phyloP scores from a whole-genome alignment of 768 basidiomycete genomes.

The Trametes villosa region DNA sequence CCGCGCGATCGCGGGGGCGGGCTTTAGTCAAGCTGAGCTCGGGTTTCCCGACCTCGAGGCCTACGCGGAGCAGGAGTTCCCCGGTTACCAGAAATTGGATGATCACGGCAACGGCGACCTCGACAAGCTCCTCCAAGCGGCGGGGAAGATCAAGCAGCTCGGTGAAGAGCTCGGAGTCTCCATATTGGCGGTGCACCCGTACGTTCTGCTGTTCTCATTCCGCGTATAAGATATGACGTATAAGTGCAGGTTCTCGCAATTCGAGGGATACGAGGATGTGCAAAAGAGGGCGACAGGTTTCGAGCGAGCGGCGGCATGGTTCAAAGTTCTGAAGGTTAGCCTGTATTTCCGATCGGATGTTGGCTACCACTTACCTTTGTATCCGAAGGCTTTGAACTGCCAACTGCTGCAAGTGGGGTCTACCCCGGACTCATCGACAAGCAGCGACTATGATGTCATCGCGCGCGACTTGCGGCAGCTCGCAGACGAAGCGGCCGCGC shows the following conservation, averaged over 20 bases:
- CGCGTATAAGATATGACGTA: not conserved
- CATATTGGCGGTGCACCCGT: slow-evolving; percentile 37
- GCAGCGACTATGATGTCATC: slow-evolving; percentile 32
- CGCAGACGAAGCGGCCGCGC: slow-evolving; percentile 32
- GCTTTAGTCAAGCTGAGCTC: slow-evolving; percentile 32
- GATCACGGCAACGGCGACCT: slow-evolving; percentile 30
- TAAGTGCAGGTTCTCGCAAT: slow-evolving; percentile 29
- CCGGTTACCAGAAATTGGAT: slow-evolving; percentile 30
- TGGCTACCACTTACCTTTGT: not conserved
- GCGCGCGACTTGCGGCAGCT: slow-evolving; percentile 34
- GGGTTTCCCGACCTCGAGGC: slow-evolving; percentile 36
- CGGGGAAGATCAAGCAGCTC: slow-evolving; percentile 23
- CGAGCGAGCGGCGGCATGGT: slow-evolving; percentile 32
- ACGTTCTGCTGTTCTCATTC: not conserved
- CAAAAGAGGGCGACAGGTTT: slow-evolving; percentile 25
- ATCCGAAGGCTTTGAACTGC: slow-evolving; percentile 30
- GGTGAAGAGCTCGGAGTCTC: slow-evolving; percentile 30
- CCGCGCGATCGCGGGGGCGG: slow-evolving; percentile 34
- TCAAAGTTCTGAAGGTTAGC: slow-evolving; percentile 29
- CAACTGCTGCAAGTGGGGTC: slow-evolving; percentile 37
- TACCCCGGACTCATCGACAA: slow-evolving; percentile 30
- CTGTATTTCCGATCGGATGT: no score
- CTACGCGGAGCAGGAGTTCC: slow-evolving; percentile 26
- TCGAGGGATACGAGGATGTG: slow-evolving; percentile 31
- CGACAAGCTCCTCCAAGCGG: slow-evolving; percentile 26